Percentiles rank a stretch among this genome's conserved stretches.
phyloP scores from a whole-genome alignment of 257 asterid genomes.

The Solanum pinnatisectum region DNA sequence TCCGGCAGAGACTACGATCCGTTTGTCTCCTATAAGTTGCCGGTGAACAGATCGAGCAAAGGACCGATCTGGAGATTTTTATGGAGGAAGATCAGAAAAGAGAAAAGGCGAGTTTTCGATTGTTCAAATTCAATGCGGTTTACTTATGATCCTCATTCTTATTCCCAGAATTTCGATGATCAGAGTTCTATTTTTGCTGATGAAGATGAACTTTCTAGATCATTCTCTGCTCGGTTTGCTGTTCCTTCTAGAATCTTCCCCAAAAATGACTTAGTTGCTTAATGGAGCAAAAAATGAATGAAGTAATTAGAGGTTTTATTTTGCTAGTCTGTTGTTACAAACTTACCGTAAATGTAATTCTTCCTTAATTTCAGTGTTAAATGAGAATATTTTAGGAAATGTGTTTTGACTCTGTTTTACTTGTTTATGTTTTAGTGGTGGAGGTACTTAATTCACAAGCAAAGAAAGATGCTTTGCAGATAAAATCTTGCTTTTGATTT shows the following conservation, averaged over 20 bases:
- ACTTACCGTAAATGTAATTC: neutral
- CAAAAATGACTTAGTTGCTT: conserved; percentile 30
- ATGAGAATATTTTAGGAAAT: neutral
- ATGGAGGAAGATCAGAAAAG: conserved; percentile 67
- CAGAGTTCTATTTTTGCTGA: conserved; percentile 32
- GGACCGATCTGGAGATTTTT: conserved; percentile 40
- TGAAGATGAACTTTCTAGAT: conserved; percentile 47
- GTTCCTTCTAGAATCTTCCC: conserved; percentile 53
- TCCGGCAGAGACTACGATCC: neutral
- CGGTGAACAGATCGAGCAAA: conserved; percentile 23
- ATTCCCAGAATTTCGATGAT: conserved; percentile 67
- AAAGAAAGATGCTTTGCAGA: neutral
- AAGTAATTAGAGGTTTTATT: neutral
- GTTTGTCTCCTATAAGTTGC: neutral
- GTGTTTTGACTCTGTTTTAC: neutral
- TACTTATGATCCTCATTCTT: conserved; percentile 59
- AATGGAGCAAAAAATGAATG: neutral
- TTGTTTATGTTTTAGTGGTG: neutral
- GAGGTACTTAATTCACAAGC: neutral
- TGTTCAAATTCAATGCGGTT: conserved; percentile 41
- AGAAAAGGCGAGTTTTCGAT: conserved; percentile 37
- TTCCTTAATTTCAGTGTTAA: neutral
- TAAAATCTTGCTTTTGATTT: neutral
- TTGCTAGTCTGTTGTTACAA: neutral
- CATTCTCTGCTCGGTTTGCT: conserved; percentile 80